Percentiles rank a stretch among this genome's conserved stretches.
Evolutionary conservation across 805 yeast genomes (phyloP).

Genomic region (Suhomyces pyralidae): DNA sequence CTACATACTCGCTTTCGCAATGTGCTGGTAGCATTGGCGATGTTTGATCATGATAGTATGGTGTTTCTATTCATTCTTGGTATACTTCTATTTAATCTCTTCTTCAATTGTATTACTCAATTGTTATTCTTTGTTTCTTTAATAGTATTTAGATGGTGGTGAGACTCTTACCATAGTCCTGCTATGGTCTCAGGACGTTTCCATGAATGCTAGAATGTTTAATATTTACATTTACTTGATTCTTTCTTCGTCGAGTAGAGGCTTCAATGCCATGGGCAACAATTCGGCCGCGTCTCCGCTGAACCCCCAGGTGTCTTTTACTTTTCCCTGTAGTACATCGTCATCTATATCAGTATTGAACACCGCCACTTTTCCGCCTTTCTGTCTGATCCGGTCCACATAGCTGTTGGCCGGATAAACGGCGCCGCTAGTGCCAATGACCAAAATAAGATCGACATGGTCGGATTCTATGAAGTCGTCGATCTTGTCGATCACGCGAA

Average conservation of each 20-base stretch:
- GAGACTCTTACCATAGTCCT: neutral
- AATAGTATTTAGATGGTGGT: neutral
- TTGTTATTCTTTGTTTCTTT: neutral
- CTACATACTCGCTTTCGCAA: neutral
- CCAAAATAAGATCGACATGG: conserved; percentile 68
- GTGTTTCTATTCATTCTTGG: neutral
- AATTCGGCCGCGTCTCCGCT: conserved; percentile 75
- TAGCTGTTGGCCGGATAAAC: conserved; percentile 94
- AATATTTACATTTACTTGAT: neutral
- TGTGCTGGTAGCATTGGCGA: neutral
- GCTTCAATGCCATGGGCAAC: conserved; percentile 65
- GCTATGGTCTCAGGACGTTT: neutral
- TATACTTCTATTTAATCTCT: neutral
- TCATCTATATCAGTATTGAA: conserved; percentile 70
- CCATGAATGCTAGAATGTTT: neutral
- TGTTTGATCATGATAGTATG: neutral
- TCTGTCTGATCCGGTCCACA: conserved; percentile 67
- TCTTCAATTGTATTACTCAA: neutral
- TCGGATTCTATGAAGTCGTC: conserved; percentile 63
- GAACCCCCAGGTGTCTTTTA: conserved; percentile 61
- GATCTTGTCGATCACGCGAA: conserved; percentile 57
- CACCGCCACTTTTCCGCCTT: conserved; percentile 81
- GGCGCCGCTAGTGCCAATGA: conserved; percentile 80
- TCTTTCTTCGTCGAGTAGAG: conserved; percentile 26
- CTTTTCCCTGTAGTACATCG: conserved; percentile 39